Percentiles rank a stretch among this genome's conserved stretches.
Evolutionary conservation across 495 filamentous ascomycete species (phyloP).

Genomic region (Neurospora sp.): DNA sequence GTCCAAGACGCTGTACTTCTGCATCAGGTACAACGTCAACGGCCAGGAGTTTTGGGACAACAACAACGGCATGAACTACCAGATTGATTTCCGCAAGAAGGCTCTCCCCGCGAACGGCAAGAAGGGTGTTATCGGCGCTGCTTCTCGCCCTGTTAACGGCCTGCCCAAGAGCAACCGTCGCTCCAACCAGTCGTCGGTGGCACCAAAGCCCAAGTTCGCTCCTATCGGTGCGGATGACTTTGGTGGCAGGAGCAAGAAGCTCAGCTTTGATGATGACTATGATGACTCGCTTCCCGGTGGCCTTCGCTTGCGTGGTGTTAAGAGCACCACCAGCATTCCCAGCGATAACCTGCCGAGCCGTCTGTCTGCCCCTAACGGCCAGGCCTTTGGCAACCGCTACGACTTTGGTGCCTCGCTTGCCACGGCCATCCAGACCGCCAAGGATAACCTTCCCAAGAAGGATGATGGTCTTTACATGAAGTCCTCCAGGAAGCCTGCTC

Average conservation of each 20-base stretch:
- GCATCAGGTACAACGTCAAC: constrained; percentile 77
- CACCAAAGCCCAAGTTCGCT: constrained; percentile 49
- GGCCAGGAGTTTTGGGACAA: constrained; percentile 95
- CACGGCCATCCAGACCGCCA: constrained; percentile 66
- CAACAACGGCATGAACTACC: constrained; percentile 76
- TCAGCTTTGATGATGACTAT: constrained; percentile 45
- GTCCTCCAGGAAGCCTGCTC: constrained; percentile 26
- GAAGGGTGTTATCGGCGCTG: constrained; percentile 36
- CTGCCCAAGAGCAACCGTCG: constrained; percentile 70
- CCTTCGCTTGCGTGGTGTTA: constrained; percentile 43
- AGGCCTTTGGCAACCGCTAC: constrained; percentile 84
- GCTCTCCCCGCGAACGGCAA: constrained; percentile 46
- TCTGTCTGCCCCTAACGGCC: constrained; percentile 49
- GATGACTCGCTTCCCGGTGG: constrained; percentile 32
- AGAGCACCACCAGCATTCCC: constrained; percentile 34
- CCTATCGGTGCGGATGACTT: constrained; percentile 63
- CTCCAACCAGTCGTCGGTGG: constrained; percentile 32
- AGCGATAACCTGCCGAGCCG: constrained; percentile 39
- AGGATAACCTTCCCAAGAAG: constrained; percentile 40
- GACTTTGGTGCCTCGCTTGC: constrained; percentile 84
- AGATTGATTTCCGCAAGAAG: constrained; percentile 84
- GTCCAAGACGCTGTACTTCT: constrained; percentile 80
- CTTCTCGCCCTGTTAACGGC: constrained; percentile 45
- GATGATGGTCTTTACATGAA: constrained; percentile 43
- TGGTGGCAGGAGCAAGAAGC: constrained; percentile 38